Evolutionary conservation across 306 rosid genomes (phyloP).

Genomic region (Adenanthera pavonina): DNA sequence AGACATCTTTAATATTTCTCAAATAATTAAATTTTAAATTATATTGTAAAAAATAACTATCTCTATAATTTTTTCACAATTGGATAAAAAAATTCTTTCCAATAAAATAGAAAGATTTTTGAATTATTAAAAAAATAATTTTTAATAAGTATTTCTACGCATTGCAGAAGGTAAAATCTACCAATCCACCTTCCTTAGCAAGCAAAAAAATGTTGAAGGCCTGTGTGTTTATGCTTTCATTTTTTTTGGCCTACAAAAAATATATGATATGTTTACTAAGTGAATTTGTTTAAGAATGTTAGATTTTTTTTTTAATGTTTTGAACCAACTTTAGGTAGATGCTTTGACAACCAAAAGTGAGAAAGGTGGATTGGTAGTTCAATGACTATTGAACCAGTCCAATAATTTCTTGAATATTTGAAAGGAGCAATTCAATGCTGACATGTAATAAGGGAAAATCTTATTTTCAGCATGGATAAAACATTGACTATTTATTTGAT

Average conservation of each 20-base stretch:
- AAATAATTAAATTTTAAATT: no score
- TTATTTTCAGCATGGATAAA: background rate
- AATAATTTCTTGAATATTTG: slow-evolving; percentile 12
- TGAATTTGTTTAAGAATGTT: slow-evolving; percentile 4
- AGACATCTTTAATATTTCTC: no score
- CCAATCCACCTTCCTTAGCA: background rate
- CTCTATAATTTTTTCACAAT: no score
- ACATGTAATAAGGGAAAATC: background rate
- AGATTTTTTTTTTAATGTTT: background rate
- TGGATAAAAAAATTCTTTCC: no score
- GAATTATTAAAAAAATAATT: no score
- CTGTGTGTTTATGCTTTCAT: background rate
- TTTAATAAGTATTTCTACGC: no score
- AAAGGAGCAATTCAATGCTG: background rate
- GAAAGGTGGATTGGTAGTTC: slow-evolving; percentile 82
- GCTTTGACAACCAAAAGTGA: slow-evolving; percentile 82
- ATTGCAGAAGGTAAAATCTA: no score
- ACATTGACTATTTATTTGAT: slow-evolving; percentile 15
- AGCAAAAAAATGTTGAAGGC: background rate
- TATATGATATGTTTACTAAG: background rate
- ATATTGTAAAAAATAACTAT: no score
- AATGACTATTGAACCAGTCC: slow-evolving; percentile 72
- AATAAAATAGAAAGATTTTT: no score
- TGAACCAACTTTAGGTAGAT: slow-evolving; percentile 63
- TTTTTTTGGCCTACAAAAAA: background rate